Conservation (phyloP, 371 early-diverging fungal species). For the Basidiobolus meristosporus region DNA sequence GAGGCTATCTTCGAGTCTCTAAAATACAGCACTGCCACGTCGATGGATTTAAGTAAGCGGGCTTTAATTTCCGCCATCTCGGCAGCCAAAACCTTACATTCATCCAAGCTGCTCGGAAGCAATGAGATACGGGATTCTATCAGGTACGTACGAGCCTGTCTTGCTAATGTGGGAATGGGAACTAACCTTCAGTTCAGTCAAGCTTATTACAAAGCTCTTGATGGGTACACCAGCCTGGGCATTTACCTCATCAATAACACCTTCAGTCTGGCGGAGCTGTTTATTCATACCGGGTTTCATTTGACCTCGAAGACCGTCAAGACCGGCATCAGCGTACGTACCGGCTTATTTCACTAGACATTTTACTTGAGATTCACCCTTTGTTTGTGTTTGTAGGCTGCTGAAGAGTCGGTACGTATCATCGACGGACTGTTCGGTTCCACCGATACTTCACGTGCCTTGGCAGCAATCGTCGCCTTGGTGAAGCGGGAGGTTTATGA, state of each 20-base stretch:
- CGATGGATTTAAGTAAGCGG: constrained; percentile 29
- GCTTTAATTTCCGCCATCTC: constrained; percentile 29
- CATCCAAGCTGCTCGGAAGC: constrained; percentile 7
- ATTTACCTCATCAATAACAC: constrained; percentile 46
- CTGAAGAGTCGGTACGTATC: constrained; percentile 76
- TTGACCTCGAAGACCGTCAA: constrained; percentile 48
- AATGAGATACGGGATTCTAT: too few species aligned
- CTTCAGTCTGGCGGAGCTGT: constrained; percentile 60
- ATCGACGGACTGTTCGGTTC: constrained; percentile 83
- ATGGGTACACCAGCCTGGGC: constrained; percentile 44
- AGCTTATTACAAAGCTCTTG: constrained; percentile 34
- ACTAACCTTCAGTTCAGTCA: constrained; percentile 7
- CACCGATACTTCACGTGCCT: constrained; percentile 72
- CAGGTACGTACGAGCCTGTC: too few species aligned
- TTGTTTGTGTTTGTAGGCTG: too few species aligned
- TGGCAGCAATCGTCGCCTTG: constrained; percentile 62
- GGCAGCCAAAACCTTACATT: constrained; percentile 26
- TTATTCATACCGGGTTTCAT: constrained; percentile 59
- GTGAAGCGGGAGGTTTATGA: constrained; percentile 50
- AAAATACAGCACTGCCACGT: constrained; percentile 31
- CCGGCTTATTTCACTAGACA: too few species aligned
- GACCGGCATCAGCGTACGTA: constrained; percentile 41
- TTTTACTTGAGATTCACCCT: too few species aligned
- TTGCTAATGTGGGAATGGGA: neutral
- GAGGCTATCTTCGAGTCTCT: constrained; percentile 34